Conservation (phyloP, 352 stramenopile genomes). For the Pythium periplocum region DNA sequence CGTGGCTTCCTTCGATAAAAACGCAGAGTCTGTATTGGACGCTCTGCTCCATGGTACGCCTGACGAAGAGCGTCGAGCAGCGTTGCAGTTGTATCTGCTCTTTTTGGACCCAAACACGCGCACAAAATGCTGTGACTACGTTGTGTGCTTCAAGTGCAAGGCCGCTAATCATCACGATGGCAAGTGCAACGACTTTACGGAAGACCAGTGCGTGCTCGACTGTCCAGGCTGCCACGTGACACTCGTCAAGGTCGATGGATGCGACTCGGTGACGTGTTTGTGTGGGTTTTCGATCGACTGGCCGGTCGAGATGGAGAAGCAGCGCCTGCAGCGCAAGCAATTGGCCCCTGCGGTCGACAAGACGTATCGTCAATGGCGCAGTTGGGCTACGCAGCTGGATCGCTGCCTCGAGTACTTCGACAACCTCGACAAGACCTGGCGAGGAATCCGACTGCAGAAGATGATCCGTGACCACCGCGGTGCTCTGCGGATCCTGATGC, state of each 20-base stretch:
- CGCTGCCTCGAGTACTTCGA: constrained; percentile 21
- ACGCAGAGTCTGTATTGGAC: constrained; percentile 22
- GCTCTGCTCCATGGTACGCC: constrained; percentile 29
- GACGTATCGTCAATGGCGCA: constrained; percentile 24
- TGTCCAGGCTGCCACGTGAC: constrained; percentile 50
- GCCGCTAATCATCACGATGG: constrained; percentile 33
- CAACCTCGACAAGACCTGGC: constrained; percentile 23
- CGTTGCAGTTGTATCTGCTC: constrained; percentile 42
- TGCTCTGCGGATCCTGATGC: constrained; percentile 28
- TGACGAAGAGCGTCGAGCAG: constrained; percentile 51
- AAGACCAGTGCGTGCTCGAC: constrained; percentile 45
- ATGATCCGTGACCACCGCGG: constrained; percentile 28
- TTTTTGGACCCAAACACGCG: constrained; percentile 36
- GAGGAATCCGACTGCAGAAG: constrained; percentile 23
- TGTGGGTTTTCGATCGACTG: constrained; percentile 53
- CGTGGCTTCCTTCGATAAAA: constrained; percentile 14
- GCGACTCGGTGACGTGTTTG: constrained; percentile 41
- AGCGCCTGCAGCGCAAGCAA: constrained; percentile 39
- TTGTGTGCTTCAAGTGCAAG: constrained; percentile 69
- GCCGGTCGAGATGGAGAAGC: constrained; percentile 37
- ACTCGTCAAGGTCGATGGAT: constrained; percentile 62
- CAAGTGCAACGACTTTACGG: constrained; percentile 47
- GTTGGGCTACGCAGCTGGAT: constrained; percentile 24
- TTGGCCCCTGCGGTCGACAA: constrained; percentile 26
- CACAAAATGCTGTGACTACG: constrained; percentile 36